Percentiles rank a stretch among this genome's conserved stretches.
These are phyloP conservation scores for Boletus sp. DNA, from an alignment of 1,284 basidiomycete species.

Conservation along the genomic window DNA sequence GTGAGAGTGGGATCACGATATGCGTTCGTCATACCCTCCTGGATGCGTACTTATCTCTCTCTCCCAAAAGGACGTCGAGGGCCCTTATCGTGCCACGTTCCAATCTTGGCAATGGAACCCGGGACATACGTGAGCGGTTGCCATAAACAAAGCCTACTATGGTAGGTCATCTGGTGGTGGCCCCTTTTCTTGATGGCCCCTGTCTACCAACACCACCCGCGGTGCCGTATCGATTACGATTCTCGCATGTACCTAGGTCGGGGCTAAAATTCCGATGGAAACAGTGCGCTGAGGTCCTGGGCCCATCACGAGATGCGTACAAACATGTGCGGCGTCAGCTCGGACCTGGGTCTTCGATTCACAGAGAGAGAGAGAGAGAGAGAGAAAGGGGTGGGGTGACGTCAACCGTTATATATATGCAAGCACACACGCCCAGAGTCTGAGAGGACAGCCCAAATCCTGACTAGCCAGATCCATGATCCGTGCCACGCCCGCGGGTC, in stretches of 20 bases:
- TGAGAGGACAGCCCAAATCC: too few relatives aligned
- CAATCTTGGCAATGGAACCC: background rate
- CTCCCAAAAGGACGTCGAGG: background rate
- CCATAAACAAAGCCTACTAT: background rate
- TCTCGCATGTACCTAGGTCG: background rate
- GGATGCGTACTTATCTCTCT: background rate
- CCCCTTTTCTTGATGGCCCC: background rate
- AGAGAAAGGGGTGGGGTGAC: too few relatives aligned
- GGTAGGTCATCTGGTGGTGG: background rate
- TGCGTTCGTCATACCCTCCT: background rate
- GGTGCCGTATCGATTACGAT: background rate
- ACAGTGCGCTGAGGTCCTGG: too few relatives aligned
- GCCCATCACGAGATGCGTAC: too few relatives aligned
- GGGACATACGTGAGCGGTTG: background rate
- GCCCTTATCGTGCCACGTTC: background rate
- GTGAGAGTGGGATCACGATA: constrained; percentile 16
- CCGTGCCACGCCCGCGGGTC: too few relatives aligned
- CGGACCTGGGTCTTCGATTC: background rate
- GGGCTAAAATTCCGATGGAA: background rate
- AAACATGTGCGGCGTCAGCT: background rate
- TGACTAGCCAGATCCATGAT: too few relatives aligned
- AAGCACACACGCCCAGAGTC: too few relatives aligned
- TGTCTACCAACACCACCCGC: background rate
- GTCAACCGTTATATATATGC: too few relatives aligned
- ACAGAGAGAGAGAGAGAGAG: background rate